These are phyloP conservation scores for Hepatocystis sp. DNA, from an alignment of 169 alveolate genomes.

Conservation along the genomic window DNA sequence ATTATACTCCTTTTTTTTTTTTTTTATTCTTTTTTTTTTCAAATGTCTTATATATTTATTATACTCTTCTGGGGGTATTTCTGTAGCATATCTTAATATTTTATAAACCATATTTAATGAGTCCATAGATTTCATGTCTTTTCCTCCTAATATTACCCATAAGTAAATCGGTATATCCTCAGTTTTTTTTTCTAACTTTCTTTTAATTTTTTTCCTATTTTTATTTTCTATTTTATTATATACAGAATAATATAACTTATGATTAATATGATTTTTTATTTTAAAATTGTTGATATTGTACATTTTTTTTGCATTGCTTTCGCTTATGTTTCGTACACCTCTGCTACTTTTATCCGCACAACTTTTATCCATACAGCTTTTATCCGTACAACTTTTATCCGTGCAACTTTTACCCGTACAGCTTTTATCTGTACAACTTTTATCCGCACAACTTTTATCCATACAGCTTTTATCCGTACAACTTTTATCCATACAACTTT, in stretches of 20 bases:
- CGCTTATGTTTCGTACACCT: neutral
- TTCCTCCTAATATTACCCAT: constrained; percentile 74
- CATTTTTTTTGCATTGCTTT: neutral
- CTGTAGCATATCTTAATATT: constrained; percentile 61
- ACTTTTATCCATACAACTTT: no score
- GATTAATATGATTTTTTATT: constrained; percentile 32
- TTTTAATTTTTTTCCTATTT: constrained; percentile 37
- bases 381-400: no score
- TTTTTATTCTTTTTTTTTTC: constrained; percentile 39
- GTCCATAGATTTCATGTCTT: constrained; percentile 73
- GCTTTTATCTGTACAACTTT: no score
- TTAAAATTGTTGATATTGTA: constrained; percentile 36
- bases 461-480: no score
- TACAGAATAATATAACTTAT: constrained; percentile 42
- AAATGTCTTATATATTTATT: constrained; percentile 22
- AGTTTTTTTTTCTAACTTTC: constrained; percentile 1
- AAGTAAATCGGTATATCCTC: constrained; percentile 33
- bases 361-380: no score
- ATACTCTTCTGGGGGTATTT: constrained; percentile 69
- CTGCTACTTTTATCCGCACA: neutral
- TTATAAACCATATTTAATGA: constrained; percentile 55
- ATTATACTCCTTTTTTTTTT: no score
- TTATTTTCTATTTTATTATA: constrained; percentile 18
- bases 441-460: no score
- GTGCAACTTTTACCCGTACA: no score